Evolutionary conservation across 225 moss, liverwort and hornwort species (phyloP).

Genomic region (Bryum argenteum): DNA sequence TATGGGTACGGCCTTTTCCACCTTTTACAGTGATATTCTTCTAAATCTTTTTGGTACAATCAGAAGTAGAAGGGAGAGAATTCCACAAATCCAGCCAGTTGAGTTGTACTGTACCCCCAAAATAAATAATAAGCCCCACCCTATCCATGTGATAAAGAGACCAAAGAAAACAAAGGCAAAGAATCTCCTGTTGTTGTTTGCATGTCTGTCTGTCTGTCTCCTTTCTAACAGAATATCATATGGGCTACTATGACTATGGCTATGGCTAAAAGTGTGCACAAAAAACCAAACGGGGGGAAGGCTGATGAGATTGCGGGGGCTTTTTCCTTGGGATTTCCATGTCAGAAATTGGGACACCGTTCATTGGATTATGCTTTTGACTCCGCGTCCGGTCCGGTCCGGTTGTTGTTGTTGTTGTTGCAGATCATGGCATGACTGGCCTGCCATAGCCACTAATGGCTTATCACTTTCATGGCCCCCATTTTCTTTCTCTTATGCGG

Average conservation of each 20-base stretch:
- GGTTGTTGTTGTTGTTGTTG: not conserved
- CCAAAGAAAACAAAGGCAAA: not conserved
- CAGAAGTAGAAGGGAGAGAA: not conserved
- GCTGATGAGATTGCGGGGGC: not conserved
- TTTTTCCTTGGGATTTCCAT: constrained; percentile 3
- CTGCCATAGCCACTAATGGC: constrained; percentile 1
- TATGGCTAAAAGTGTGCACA: not conserved
- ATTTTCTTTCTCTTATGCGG: not conserved
- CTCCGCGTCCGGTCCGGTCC: not conserved
- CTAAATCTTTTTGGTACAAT: too few relatives aligned
- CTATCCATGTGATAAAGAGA: not conserved
- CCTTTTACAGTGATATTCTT: too few relatives aligned
- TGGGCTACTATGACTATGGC: not conserved
- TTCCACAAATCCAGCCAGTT: not conserved
- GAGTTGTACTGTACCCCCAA: not conserved
- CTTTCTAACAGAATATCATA: not conserved
- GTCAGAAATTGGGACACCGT: not conserved
- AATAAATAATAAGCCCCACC: not conserved
- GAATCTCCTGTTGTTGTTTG: not conserved
- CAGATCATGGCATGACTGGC: constrained; percentile 41
- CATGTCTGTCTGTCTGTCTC: not conserved
- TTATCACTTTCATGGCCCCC: not conserved
- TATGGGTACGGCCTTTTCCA: too few relatives aligned
- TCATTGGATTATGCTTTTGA: constrained; percentile 18
- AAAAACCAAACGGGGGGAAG: not conserved